Conservation (phyloP, 2,329 filamentous ascomycete species). For the Pseudogymnoascus sp. region DNA sequence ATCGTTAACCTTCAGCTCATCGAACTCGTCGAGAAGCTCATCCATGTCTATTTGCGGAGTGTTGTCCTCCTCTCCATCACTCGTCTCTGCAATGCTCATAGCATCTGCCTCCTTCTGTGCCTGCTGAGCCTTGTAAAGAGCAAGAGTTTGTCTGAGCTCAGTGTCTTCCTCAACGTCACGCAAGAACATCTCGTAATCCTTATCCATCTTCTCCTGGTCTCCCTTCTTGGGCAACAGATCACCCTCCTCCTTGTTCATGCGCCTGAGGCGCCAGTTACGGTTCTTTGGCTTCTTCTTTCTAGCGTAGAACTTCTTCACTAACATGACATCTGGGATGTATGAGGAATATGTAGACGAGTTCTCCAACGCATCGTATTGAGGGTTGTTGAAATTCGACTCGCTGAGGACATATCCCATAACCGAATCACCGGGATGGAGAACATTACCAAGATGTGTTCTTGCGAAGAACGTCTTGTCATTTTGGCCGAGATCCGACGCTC, state of each 20-base stretch:
- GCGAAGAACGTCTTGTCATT: conserved; percentile 87
- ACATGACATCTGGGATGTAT: conserved; percentile 79
- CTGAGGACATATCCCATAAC: conserved; percentile 90
- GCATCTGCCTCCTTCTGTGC: conserved; percentile 47
- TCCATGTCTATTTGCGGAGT: conserved; percentile 67
- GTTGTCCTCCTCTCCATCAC: conserved; percentile 53
- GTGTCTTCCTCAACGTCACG: conserved; percentile 93
- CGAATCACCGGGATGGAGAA: conserved; percentile 82
- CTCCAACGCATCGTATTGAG: conserved; percentile 75
- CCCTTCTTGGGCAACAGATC: conserved; percentile 79
- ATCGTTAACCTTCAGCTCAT: conserved; percentile 62
- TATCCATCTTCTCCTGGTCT: conserved; percentile 80
- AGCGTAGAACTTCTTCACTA: conserved; percentile 96
- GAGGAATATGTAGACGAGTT: conserved; percentile 64
- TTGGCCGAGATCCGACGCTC: conserved; percentile 73
- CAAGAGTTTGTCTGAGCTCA: conserved; percentile 74
- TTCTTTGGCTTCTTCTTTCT: conserved; percentile 73
- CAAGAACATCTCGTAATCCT: conserved; percentile 96
- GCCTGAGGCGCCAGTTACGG: conserved; percentile 90
- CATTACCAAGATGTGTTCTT: conserved; percentile 77
- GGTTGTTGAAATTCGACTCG: conserved; percentile 88
- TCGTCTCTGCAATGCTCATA: conserved; percentile 59
- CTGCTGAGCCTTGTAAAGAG: conserved; percentile 64
- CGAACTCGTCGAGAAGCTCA: conserved; percentile 84
- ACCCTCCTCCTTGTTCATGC: conserved; percentile 82